phyloP scores from a whole-genome alignment of 1,284 basidiomycete species.

The Heterobasidion occidentale region DNA sequence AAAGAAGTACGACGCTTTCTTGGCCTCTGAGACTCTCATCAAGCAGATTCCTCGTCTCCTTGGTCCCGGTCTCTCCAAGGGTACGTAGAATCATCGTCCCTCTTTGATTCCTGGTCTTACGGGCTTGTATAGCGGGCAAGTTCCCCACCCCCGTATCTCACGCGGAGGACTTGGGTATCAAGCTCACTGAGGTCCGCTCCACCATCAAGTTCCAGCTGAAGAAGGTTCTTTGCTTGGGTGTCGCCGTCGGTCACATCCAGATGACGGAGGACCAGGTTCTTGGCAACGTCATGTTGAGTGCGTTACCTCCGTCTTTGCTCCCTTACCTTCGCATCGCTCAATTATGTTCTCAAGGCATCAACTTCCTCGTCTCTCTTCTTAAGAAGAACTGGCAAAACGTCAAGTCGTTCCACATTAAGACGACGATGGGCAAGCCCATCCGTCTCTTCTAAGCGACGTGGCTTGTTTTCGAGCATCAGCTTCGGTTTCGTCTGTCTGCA shows the following conservation, averaged over 20 bases:
- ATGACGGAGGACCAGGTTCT: slow-evolving; percentile 98
- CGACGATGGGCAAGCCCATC: slow-evolving; percentile 97
- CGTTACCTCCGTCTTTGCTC: slow-evolving; percentile 18
- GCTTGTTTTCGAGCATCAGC: not conserved
- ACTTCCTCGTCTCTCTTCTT: slow-evolving; percentile 98
- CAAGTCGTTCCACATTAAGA: slow-evolving; percentile 98
- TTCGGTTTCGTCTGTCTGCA: slow-evolving; percentile 1
- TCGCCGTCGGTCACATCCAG: slow-evolving; percentile 95
- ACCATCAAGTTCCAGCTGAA: slow-evolving; percentile 99
- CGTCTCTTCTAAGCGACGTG: slow-evolving; percentile 72
- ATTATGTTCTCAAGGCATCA: slow-evolving; percentile 62
- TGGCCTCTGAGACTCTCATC: slow-evolving; percentile 96
- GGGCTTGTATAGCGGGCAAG: slow-evolving; percentile 77
- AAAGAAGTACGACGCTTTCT: slow-evolving; percentile 99
- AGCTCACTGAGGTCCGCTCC: slow-evolving; percentile 93
- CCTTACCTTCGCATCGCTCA: not conserved
- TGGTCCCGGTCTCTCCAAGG: slow-evolving; percentile 99
- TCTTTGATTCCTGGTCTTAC: not conserved
- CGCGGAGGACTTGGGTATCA: slow-evolving; percentile 86
- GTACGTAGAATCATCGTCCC: slow-evolving; percentile 26
- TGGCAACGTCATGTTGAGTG: slow-evolving; percentile 94
- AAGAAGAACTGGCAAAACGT: slow-evolving; percentile 99
- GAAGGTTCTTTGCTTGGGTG: slow-evolving; percentile 99
- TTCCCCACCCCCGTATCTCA: slow-evolving; percentile 98
- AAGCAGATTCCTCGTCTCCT: slow-evolving; percentile 99